A percentile compares a stretch with the other conserved stretches of the same genome.
Conservation (phyloP, 345 rosid species). For the Salix suchowensis region DNA sequence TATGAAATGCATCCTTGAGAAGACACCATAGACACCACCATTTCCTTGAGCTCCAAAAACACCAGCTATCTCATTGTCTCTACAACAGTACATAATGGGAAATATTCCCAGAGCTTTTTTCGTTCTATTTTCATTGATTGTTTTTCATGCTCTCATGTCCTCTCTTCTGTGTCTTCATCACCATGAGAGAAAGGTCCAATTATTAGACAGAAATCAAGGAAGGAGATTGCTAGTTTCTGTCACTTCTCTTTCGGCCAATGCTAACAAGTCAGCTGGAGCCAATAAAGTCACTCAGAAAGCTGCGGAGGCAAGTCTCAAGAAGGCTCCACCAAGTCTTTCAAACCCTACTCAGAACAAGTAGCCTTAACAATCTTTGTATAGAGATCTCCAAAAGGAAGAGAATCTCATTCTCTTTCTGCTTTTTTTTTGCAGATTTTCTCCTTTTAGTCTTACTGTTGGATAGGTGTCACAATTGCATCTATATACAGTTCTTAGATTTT, state of each 20-base stretch:
- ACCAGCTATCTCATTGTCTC: slow-evolving; percentile 3
- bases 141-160: slow-evolving; percentile 20
- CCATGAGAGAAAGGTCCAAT: slow-evolving; percentile 15
- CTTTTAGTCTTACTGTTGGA: not conserved
- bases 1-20: slow-evolving; percentile 8
- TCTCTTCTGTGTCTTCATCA: slow-evolving; percentile 19
- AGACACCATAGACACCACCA: not conserved
- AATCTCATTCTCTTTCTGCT: slow-evolving; percentile 1
- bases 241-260: slow-evolving; percentile 15
- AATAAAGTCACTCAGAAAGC: slow-evolving; percentile 25
- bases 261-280: slow-evolving; percentile 22
- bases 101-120: slow-evolving; percentile 13
- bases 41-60: not conserved
- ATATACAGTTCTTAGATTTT: not conserved
- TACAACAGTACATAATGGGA: slow-evolving; percentile 15
- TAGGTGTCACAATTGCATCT: slow-evolving; percentile 5
- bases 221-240: slow-evolving; percentile 39
- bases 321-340: slow-evolving; percentile 44
- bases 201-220: slow-evolving; percentile 19
- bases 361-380: slow-evolving; percentile 5
- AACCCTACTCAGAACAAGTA: slow-evolving; percentile 55
- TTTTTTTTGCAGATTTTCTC: slow-evolving; percentile 6
- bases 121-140: slow-evolving; percentile 20
- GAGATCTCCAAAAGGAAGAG: slow-evolving; percentile 10
- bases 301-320: slow-evolving; percentile 39